Evolutionary conservation across 2,329 filamentous ascomycete species (phyloP).

Genomic region (Verticillium alfalfae): DNA sequence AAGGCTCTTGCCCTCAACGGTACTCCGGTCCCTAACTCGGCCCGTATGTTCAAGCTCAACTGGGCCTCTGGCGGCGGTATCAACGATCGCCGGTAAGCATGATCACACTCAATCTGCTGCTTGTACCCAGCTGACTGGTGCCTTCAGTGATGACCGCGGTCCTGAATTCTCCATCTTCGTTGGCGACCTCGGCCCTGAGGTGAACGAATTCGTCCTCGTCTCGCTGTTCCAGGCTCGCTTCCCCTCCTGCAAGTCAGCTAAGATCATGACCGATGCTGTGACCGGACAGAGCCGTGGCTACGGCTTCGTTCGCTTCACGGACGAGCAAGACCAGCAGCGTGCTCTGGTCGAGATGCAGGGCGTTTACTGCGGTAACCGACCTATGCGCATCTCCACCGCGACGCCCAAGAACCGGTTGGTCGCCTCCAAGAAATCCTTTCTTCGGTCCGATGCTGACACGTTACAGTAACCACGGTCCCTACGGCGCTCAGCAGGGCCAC

Average conservation of each 20-base stretch:
- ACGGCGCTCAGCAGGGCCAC: constrained; percentile 31
- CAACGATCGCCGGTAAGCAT: constrained; percentile 76
- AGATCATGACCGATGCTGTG: constrained; percentile 99
- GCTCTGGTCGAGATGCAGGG: constrained; percentile 98
- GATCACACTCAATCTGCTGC: constrained; percentile 6
- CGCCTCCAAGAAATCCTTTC: neutral
- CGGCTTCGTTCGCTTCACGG: constrained; percentile 94
- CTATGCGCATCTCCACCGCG: constrained; percentile 97
- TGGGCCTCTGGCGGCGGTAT: constrained; percentile 97
- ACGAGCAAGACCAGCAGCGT: constrained; percentile 92
- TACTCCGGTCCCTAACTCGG: constrained; percentile 84
- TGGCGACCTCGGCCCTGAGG: constrained; percentile 93
- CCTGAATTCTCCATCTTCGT: constrained; percentile 98
- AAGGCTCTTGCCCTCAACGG: constrained; percentile 92
- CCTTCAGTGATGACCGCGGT: constrained; percentile 77
- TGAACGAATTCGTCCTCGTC: constrained; percentile 96
- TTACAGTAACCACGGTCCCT: constrained; percentile 20
- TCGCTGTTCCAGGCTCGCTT: constrained; percentile 96
- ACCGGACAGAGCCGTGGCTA: constrained; percentile 97
- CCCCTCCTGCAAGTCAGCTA: constrained; percentile 96
- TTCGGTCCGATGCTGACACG: neutral
- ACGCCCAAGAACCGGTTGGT: constrained; percentile 84
- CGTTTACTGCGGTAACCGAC: constrained; percentile 96
- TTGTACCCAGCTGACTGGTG: constrained; percentile 1
- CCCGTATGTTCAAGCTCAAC: constrained; percentile 96